Conservation (phyloP, 441 rosid genomes). For the Adansonia grandidieri region DNA sequence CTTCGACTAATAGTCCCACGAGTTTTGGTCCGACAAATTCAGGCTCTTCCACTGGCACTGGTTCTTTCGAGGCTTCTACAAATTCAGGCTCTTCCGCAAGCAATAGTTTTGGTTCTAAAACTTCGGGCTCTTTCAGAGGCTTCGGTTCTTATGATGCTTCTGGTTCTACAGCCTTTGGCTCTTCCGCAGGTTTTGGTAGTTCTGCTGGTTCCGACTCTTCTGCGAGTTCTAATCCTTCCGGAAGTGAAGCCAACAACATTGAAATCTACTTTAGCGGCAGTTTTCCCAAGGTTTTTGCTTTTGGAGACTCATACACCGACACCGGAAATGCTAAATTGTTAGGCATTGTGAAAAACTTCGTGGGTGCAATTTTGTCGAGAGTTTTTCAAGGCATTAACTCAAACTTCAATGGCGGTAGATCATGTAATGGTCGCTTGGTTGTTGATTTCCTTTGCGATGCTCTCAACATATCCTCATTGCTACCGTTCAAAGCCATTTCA, state of each 20-base stretch:
- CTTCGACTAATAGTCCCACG: neutral
- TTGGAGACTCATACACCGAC: constrained; percentile 53
- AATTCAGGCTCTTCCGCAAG: neutral
- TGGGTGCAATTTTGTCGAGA: neutral
- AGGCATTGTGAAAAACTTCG: constrained; percentile 35
- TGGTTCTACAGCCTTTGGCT: neutral
- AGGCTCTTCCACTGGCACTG: neutral
- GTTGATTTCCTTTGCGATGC: constrained; percentile 47
- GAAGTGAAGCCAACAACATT: neutral
- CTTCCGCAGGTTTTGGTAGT: neutral
- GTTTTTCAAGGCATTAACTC: neutral
- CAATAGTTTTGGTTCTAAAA: neutral
- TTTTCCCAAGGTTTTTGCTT: constrained; percentile 45
- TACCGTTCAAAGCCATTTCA: constrained; percentile 16
- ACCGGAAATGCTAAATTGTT: constrained; percentile 44
- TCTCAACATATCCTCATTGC: constrained; percentile 39
- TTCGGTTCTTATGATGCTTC: neutral
- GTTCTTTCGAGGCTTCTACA: neutral
- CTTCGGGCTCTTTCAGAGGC: neutral
- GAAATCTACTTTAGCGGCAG: constrained; percentile 12
- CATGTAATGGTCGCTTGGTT: constrained; percentile 44
- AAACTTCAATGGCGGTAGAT: neutral
- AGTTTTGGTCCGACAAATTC: neutral
- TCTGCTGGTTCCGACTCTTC: neutral
- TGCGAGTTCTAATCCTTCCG: neutral